phyloP scores from a whole-genome alignment of 371 early-diverging fungal species.

The Sporodiniella umbellata region DNA sequence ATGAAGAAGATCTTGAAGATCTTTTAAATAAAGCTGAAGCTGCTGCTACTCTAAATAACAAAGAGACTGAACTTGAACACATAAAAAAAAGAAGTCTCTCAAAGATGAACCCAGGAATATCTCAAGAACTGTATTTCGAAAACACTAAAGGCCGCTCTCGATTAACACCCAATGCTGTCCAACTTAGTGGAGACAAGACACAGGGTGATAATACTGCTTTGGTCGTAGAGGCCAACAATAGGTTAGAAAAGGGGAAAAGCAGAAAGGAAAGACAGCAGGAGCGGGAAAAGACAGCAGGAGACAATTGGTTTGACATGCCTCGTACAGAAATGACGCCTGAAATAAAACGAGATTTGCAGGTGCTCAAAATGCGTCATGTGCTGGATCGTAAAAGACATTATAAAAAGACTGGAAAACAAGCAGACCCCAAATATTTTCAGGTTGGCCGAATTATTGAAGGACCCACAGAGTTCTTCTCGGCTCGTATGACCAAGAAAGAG shows the following conservation, averaged over 20 bases:
- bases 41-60: too few relatives aligned
- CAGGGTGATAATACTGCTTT: conserved; percentile 17
- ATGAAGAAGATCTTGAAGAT: conserved; percentile 41
- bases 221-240: conserved; percentile 17
- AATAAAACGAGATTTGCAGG: conserved; percentile 82
- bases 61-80: conserved; percentile 35
- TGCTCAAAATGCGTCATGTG: conserved; percentile 83
- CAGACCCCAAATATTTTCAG: conserved; percentile 89
- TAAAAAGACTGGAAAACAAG: conserved; percentile 72
- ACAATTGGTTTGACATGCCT: conserved; percentile 94
- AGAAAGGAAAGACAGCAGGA: conserved; percentile 48
- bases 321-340: conserved; percentile 83
- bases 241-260: conserved; percentile 16
- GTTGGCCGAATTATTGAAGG: conserved; percentile 90
- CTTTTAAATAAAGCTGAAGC: conserved; percentile 51
- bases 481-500: conserved; percentile 81
- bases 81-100: conserved; percentile 24
- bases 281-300: conserved; percentile 65
- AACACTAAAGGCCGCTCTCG: conserved; percentile 12
- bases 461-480: conserved; percentile 84
- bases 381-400: conserved; percentile 93
- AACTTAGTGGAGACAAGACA: conserved; percentile 10
- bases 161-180: conserved; percentile 19
- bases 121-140: conserved; percentile 31
- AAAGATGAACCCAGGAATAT: conserved; percentile 36